Conservation (phyloP, 2,329 filamentous ascomycete genomes). For the Aspergillus floridensis region DNA sequence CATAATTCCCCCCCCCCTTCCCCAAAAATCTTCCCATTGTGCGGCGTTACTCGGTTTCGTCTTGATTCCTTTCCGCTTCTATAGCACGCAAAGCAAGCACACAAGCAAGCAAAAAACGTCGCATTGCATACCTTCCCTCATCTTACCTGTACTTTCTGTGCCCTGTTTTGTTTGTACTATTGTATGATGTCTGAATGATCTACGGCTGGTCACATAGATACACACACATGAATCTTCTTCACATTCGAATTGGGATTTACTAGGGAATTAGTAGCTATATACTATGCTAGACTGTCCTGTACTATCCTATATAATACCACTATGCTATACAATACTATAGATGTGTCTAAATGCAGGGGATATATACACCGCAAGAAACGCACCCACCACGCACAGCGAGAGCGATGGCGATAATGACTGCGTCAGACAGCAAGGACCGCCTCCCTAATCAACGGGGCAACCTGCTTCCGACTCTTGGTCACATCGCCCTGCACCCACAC, state of each 20-base stretch:
- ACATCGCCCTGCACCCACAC: slow-evolving; percentile 58
- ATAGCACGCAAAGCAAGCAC: too few species aligned
- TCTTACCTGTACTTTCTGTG: neutral
- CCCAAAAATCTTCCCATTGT: neutral
- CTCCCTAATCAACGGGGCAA: slow-evolving; percentile 58
- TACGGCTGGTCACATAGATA: neutral
- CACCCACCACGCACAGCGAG: too few species aligned
- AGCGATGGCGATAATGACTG: neutral
- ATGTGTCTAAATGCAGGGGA: too few species aligned
- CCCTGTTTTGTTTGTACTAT: neutral
- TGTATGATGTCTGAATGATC: neutral
- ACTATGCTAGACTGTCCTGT: too few species aligned
- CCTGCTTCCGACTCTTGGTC: slow-evolving; percentile 61
- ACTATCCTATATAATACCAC: too few species aligned
- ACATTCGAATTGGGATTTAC: too few species aligned
- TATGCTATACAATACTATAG: too few species aligned
- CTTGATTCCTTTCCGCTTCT: neutral
- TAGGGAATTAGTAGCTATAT: too few species aligned
- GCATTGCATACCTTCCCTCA: neutral
- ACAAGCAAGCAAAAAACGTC: neutral
- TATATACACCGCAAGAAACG: too few species aligned
- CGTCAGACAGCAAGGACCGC: slow-evolving; percentile 33
- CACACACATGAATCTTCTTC: neutral
- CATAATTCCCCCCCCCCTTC: neutral
- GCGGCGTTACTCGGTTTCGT: neutral